Base-by-base conservation (phyloP, 2,329 filamentous ascomycete species). In the Aspergillus neoniger region DNA sequence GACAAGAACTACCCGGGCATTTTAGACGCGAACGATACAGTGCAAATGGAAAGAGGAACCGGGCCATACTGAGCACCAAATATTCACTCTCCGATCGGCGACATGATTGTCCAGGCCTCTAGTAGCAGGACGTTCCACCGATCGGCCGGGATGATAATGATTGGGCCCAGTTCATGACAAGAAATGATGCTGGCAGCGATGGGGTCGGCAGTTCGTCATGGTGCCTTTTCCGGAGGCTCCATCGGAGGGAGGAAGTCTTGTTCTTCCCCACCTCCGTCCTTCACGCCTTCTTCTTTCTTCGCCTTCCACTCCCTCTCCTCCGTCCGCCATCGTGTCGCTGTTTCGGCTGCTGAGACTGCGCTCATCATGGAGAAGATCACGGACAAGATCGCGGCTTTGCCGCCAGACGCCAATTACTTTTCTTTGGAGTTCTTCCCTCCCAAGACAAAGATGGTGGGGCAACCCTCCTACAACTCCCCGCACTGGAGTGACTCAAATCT, bases 341-440 rank as follows among this genome's bases (percentile, higher is more conserved):
- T 25, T 57, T 49, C 55, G 41, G 21, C 32, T 57, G 51, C 55
- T 47, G 39, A 50, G 47, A 32, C 44, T n/a, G 51, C 38, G 57
- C 55, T 57, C 62, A 66, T 58, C 63, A 91, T 91, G 88, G 89
- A 92, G 81, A 95, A 91, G 80, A 93, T 97, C 74, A 96, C 92
- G 64, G 90, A 96, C 83, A 96, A 96, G 83, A 94, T 98, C 74
- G 91, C 91, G 79, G 91, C 92, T 63, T 81, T 99, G 80, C 91
- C 91, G 76, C 85, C 89, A 65, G 87, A 91, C 77, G 86, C 86
- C 66, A 88, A 86, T 75, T 98, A 95, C 82, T 96, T 96, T 80
- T 98, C 95, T 51, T 89, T 98, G 78, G 95, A 99, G 81, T 99
- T 99, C 86, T 99, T 99, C 81, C 95, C 95, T 67, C 95, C 95